Evolutionary conservation across 2,329 filamentous ascomycete genomes (phyloP).

Genomic region (Huntiella decipiens): DNA sequence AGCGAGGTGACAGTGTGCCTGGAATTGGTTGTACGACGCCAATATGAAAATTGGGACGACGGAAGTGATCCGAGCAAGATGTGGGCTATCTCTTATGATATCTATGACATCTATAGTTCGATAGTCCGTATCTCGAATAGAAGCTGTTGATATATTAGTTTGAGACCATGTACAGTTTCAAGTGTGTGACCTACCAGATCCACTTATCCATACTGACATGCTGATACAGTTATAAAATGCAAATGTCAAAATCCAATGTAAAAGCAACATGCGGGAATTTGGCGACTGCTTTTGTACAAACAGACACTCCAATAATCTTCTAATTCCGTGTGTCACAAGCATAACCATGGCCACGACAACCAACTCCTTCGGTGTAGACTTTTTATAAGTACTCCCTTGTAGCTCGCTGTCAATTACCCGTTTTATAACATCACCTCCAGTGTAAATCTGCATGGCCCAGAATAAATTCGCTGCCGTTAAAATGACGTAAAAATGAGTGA

Average conservation of each 20-base stretch:
- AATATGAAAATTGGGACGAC: slow-evolving; percentile 46
- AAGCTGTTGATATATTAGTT: slow-evolving; percentile 15
- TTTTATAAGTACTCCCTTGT: slow-evolving; percentile 6
- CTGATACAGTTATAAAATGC: slow-evolving; percentile 58
- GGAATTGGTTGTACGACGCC: slow-evolving; percentile 55
- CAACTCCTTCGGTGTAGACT: slow-evolving; percentile 39
- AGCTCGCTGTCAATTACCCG: slow-evolving; percentile 24
- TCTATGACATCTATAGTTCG: background rate
- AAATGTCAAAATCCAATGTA: slow-evolving; percentile 65
- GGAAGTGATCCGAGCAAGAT: slow-evolving; percentile 15
- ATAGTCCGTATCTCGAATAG: slow-evolving; percentile 15
- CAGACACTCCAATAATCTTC: slow-evolving; percentile 60
- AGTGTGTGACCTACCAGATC: slow-evolving; percentile 35
- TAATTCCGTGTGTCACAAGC: slow-evolving; percentile 54
- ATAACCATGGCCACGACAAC: slow-evolving; percentile 49
- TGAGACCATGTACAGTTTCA: background rate
- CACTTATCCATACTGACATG: slow-evolving; percentile 70
- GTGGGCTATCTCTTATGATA: background rate
- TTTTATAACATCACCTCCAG: slow-evolving; percentile 33
- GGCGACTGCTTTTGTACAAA: slow-evolving; percentile 43
- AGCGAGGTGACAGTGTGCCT: slow-evolving; percentile 51
- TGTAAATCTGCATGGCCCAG: slow-evolving; percentile 49
- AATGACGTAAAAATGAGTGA: slow-evolving; percentile 66
- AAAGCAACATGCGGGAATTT: slow-evolving; percentile 63
- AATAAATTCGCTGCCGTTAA: slow-evolving; percentile 52